Base-by-base conservation (phyloP, 192 early-diverging fungal species). In the Mortierella alpina region DNA sequence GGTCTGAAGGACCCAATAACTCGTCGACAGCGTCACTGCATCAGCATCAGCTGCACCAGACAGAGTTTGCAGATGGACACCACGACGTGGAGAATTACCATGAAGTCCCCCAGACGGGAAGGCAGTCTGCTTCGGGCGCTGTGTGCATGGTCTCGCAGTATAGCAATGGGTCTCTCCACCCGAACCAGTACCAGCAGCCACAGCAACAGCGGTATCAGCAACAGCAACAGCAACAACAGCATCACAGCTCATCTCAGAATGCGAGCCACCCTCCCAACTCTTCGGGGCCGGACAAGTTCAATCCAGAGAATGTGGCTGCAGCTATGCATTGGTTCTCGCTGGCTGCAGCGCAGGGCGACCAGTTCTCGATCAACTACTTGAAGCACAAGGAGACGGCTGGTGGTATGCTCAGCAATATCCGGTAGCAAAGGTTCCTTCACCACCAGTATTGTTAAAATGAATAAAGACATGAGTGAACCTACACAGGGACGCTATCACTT, bases 281-380 rank as follows among this genome's bases (percentile, higher is more conserved):
- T 15, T 49, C 64, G 7, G 72, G 59, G 2, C 82, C 82, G 0
- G 74, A 78, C 50, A 84, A 84, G 58, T 84, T 79, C 52, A 84
- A 84, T 22, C 75, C 83, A 1, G 71, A 77, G 63, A 84, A 75
- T 22, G 66, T 84, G 12, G 72, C 83, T 1, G 83, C 83, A 11
- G 83, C 83, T 6, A 74, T 84, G 68, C 83, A 84, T 58, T 84
- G 83, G 83, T 84, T 84, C 47, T 54, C 54, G 9, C 45, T 84
- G 39, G 83, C 83, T 8, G 83, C 83, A 0, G 75, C 69, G 2
- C 83, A 84, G 42, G 83, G 83, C 13, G 83, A 84, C 49, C 66
- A 80, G 45, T 79, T 84, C 42, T 79, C 83, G 13, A 73, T 74
- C 61, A 77, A 73, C 23, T 84, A 69, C 50, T 72, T 84, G 56